A percentile compares a stretch with the other conserved stretches of the same genome.
These are phyloP conservation scores for Mrakia frigida DNA, from an alignment of 768 basidiomycete genomes.

Conservation along the genomic window DNA sequence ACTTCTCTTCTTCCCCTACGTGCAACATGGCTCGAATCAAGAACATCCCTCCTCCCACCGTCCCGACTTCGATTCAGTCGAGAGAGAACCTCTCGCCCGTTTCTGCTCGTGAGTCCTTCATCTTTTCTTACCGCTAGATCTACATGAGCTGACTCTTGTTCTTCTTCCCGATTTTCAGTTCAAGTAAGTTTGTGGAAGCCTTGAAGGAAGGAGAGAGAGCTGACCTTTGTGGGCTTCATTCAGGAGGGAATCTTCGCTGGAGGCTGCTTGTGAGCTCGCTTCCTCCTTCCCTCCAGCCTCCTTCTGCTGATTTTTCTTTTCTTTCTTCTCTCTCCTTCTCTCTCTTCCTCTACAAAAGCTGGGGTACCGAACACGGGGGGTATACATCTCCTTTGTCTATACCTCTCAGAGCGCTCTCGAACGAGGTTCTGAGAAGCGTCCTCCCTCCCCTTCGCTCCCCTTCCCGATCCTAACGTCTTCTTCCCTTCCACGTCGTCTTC, in stretches of 20 bases:
- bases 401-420: neutral
- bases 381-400: neutral
- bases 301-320: neutral
- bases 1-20: neutral
- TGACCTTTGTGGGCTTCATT: slow-evolving; percentile 11
- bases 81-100: neutral
- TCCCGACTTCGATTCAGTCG: slow-evolving; percentile 20
- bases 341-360: neutral
- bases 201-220: neutral
- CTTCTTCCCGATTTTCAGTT: neutral
- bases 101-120: neutral
- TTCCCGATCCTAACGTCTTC: neutral
- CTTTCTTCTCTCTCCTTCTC: neutral
- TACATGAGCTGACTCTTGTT: neutral
- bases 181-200: neutral
- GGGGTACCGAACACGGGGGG: neutral
- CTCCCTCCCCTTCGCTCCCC: neutral
- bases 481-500: neutral
- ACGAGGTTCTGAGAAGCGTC: too few species aligned
- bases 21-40: slow-evolving; percentile 12
- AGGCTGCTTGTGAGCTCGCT: slow-evolving; percentile 21
- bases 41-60: slow-evolving; percentile 23
- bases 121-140: neutral
- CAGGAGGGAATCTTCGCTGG: slow-evolving; percentile 9
- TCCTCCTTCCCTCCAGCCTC: neutral